Base-by-base conservation (phyloP, 2,329 filamentous ascomycete species). In the Cercospora sp. region DNA sequence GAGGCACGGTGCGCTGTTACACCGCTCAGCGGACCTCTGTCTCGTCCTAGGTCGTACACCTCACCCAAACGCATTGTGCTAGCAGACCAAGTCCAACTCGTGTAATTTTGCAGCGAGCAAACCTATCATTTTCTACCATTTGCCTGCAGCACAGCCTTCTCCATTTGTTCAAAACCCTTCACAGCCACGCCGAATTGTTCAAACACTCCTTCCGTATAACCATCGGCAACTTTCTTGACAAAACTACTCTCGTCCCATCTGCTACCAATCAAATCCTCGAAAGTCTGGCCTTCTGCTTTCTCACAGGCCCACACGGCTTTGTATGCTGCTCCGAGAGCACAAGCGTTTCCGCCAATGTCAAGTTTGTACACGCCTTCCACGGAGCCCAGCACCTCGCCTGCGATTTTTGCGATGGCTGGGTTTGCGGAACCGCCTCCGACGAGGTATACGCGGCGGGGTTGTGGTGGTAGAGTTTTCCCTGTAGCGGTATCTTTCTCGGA, bases 231-330 rank as follows among this genome's bases (percentile, higher is more conserved):
- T 82, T 88, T 92, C 81, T 91, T 88, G 12, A 97, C 90, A 72
- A 94, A 93, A 0, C 89, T 89, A 72, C 90, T 89, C 80, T 97
- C 94, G 69, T 87, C 88, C 95, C 95, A 99, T 70, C 95, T 85
- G 76, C 84, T 83, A 7, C 91, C 92, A 69, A 99, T 90, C 71
- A 97, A 84, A 69, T 94, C 90, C 78, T 98, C 95, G 81, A 98
- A 98, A 3, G 86, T 92, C 85, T 76, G 67, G 1, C 82, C 75
- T 0, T 74, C 78, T 26, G 80, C 79, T 59, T 91, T 83, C 83
- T 95, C 93, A 65, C 93, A 84, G 0, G 91, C 93, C 95, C 95
- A 99, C 0, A 97, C 89, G 13, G 95, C 94, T 82, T 98, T 98
- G 82, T 98, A 97, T 28, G 94, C 94, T 6, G 93, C 93, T 13